Conservation (phyloP, 352 stramenopile species). For the Bremia lactucae region DNA sequence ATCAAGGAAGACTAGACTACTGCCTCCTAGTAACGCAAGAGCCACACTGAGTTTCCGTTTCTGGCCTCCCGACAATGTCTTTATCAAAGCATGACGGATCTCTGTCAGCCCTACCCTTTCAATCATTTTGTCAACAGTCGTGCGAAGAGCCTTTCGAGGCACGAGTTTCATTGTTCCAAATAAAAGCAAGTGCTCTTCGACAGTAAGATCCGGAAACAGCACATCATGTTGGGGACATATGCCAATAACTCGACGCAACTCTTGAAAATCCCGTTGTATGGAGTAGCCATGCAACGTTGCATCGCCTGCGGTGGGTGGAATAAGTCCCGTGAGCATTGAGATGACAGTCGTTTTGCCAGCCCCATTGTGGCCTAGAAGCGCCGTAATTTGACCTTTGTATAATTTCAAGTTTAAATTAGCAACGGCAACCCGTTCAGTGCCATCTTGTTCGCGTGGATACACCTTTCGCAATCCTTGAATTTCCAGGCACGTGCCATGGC, state of each 20-base stretch:
- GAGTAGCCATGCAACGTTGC: conserved; percentile 65
- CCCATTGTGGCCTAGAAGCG: conserved; percentile 80
- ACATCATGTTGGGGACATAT: conserved; percentile 97
- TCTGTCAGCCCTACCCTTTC: conserved; percentile 83
- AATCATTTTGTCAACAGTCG: conserved; percentile 43
- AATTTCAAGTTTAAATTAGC: conserved; percentile 79
- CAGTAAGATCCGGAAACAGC: conserved; percentile 90
- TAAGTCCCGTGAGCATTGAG: conserved; percentile 87
- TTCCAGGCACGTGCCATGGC: conserved; percentile 29
- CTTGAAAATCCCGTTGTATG: conserved; percentile 65
- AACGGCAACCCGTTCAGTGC: conserved; percentile 71
- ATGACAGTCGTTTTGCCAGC: conserved; percentile 90
- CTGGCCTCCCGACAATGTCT: conserved; percentile 83
- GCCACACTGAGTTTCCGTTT: conserved; percentile 94
- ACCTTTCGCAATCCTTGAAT: conserved; percentile 40
- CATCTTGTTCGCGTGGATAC: conserved; percentile 48
- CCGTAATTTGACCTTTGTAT: conserved; percentile 88
- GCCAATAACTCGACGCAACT: conserved; percentile 87
- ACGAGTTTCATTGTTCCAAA: conserved; percentile 89
- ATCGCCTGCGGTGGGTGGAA: conserved; percentile 48
- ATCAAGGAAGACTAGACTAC: conserved; percentile 85
- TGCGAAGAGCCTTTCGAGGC: conserved; percentile 29
- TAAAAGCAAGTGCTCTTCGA: conserved; percentile 90
- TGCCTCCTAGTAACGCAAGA: conserved; percentile 91
- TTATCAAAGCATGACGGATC: conserved; percentile 57